Conservation (phyloP, 1,284 basidiomycete genomes). For the Xerocomus amazonicus region DNA sequence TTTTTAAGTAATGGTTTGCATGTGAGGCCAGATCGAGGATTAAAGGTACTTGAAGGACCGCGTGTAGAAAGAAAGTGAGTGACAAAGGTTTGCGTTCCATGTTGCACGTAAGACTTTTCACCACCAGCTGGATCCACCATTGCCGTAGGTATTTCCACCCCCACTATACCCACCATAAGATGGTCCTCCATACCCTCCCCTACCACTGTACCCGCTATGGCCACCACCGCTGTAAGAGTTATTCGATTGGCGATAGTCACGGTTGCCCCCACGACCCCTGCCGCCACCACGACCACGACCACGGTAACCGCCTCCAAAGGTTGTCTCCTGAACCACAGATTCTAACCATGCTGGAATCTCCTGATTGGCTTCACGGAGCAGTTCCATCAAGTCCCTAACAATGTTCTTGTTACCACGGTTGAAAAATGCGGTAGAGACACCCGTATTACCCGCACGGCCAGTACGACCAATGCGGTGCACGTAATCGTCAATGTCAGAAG, state of each 20-base stretch:
- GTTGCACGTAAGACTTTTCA: conserved; percentile 28
- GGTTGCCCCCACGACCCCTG: conserved; percentile 52
- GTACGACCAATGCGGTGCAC: conserved; percentile 99
- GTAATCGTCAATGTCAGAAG: conserved; percentile 98
- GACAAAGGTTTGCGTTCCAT: conserved; percentile 12
- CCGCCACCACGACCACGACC: conserved; percentile 62
- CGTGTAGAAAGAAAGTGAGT: conserved; percentile 7
- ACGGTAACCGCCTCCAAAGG: conserved; percentile 57
- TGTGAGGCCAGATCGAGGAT: conserved; percentile 16
- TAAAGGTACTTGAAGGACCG: conserved; percentile 13
- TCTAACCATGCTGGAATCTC: conserved; percentile 94
- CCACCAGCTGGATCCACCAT: conserved; percentile 44
- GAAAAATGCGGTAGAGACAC: conserved; percentile 92
- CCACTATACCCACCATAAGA: conserved; percentile 41
- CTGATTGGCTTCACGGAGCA: conserved; percentile 96
- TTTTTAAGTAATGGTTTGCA: conserved; percentile 27
- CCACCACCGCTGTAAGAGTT: conserved; percentile 36
- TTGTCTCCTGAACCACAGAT: conserved; percentile 78
- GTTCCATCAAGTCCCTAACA: conserved; percentile 86
- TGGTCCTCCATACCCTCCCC: conserved; percentile 35
- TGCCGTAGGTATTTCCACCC: conserved; percentile 36
- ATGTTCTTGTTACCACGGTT: conserved; percentile 92
- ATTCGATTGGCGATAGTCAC: conserved; percentile 49
- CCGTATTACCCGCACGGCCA: conserved; percentile 98
- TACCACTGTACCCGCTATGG: conserved; percentile 40